Base-by-base conservation (phyloP, 2,329 filamentous ascomycete species). In the Domatiomyces globalis region DNA sequence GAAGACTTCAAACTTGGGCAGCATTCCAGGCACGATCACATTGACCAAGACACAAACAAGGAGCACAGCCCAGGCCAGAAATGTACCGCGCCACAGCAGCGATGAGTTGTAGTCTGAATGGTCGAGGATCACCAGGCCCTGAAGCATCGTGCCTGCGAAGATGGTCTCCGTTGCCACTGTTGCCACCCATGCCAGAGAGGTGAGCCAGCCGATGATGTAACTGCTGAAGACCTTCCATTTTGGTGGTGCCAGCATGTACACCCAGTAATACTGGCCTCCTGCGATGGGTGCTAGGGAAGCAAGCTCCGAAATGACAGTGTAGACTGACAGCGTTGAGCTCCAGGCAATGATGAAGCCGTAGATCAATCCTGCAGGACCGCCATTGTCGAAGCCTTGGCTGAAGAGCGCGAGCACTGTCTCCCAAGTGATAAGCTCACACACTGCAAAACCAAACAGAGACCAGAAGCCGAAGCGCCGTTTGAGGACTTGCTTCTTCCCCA, bases 291-390 rank as follows among this genome's bases (percentile, higher is more conserved):
- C 66, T 66, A 75, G 69, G 4, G 70, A 73, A 0, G 67, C 71
- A 36, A 73, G 58, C 54, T 75, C 72, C 1, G 67, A 69, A 45
- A 74, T 69, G 15, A 71, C 70, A 0, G 67, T 70, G 55, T 73
- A 74, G 3, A 71, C 66, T 0, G 66, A 72, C 50, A 78, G 57
- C 0, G 71, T 76, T 1, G 70, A 71, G 17, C 65, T 58, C 72
- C 73, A 76, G 17, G 73, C 71, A 46, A 77, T 70, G 29, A 77
- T 67, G 62, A 71, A 78, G 46, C 73, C 73, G 56, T 74, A 77
- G 8, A 77, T 61, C 5, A 74, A 63, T 4, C 74, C 73, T 1
- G 71, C 67, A 10, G 73, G 70, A 4, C 71, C 71, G 15, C 71
- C 71, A 59, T 72, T 73, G 20, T 67, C 60, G 45, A 70, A 65